Conservation (phyloP, 2,329 filamentous ascomycete species). For the Trichoderma guizhouense region DNA sequence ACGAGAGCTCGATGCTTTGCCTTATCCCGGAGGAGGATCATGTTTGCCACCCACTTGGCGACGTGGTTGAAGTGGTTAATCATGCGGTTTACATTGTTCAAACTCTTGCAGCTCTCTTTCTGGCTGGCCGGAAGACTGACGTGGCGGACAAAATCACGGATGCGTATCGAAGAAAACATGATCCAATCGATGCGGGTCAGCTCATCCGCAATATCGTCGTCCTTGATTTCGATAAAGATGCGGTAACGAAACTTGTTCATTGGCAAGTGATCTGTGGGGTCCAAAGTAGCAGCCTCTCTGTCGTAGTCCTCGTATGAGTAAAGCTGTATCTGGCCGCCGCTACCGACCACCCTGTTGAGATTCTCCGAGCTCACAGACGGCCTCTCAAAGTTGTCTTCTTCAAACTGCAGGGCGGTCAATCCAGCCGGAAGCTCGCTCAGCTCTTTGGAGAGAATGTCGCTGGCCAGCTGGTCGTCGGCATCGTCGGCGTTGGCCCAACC, state of each 20-base stretch:
- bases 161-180: slow-evolving; percentile 92
- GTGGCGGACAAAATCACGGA: slow-evolving; percentile 88
- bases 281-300: slow-evolving; percentile 68
- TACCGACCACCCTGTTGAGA: slow-evolving; percentile 37
- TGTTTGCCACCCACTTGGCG: slow-evolving; percentile 76
- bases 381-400: slow-evolving; percentile 43
- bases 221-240: slow-evolving; percentile 79
- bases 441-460: slow-evolving; percentile 38
- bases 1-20: slow-evolving; percentile 89
- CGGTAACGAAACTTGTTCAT: slow-evolving; percentile 87
- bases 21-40: slow-evolving; percentile 88
- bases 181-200: slow-evolving; percentile 96
- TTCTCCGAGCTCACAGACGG: slow-evolving; percentile 47
- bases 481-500: slow-evolving; percentile 86
- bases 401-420: slow-evolving; percentile 47
- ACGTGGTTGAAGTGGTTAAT: slow-evolving; percentile 88
- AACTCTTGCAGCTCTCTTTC: slow-evolving; percentile 70
- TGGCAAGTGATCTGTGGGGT: slow-evolving; percentile 64
- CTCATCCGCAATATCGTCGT: slow-evolving; percentile 84
- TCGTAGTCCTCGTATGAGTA: slow-evolving; percentile 76
- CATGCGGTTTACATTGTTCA: slow-evolving; percentile 90
- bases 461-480: slow-evolving; percentile 33
- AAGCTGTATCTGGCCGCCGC: slow-evolving; percentile 51
- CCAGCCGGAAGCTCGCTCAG: slow-evolving; percentile 39
- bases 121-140: slow-evolving; percentile 71